Evolutionary conservation across 306 rosid genomes (phyloP).

Genomic region (Corylus heterophylla): DNA sequence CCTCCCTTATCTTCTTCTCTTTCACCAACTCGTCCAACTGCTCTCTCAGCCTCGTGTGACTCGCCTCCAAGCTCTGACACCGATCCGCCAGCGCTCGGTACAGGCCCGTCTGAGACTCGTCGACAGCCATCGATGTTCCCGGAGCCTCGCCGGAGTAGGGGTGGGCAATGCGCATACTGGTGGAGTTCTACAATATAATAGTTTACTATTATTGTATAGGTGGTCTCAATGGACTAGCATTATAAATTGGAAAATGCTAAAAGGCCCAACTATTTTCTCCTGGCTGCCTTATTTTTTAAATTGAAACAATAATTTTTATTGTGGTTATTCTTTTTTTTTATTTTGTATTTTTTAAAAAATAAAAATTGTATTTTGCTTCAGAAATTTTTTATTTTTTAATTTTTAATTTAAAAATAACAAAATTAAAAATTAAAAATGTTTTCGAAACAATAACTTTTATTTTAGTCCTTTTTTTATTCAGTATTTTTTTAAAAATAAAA

Average conservation of each 20-base stretch:
- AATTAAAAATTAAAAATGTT: too few relatives aligned
- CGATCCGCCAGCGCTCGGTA: conserved; percentile 44
- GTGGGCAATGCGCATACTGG: conserved; percentile 36
- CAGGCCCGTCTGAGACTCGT: neutral
- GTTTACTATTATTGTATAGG: conserved; percentile 1
- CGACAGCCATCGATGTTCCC: conserved; percentile 39
- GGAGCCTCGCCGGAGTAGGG: conserved; percentile 29
- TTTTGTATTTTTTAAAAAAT: too few relatives aligned
- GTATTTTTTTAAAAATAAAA: too few relatives aligned
- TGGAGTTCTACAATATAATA: neutral
- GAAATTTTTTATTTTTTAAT: neutral
- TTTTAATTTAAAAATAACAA: too few relatives aligned
- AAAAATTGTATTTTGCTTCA: too few relatives aligned
- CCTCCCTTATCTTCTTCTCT: conserved; percentile 5
- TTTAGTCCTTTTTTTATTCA: too few relatives aligned
- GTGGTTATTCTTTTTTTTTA: too few relatives aligned
- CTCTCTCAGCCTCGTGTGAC: conserved; percentile 41
- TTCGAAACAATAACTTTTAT: too few relatives aligned
- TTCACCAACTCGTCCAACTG: conserved; percentile 43
- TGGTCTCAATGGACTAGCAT: neutral
- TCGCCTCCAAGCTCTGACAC: conserved; percentile 55
- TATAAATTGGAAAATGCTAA: neutral
- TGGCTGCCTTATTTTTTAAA: too few relatives aligned
- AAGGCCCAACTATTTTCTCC: too few relatives aligned
- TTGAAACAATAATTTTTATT: too few relatives aligned